phyloP scores from a whole-genome alignment of 2,329 filamentous ascomycete genomes.

The Aspergillus sp. region DNA sequence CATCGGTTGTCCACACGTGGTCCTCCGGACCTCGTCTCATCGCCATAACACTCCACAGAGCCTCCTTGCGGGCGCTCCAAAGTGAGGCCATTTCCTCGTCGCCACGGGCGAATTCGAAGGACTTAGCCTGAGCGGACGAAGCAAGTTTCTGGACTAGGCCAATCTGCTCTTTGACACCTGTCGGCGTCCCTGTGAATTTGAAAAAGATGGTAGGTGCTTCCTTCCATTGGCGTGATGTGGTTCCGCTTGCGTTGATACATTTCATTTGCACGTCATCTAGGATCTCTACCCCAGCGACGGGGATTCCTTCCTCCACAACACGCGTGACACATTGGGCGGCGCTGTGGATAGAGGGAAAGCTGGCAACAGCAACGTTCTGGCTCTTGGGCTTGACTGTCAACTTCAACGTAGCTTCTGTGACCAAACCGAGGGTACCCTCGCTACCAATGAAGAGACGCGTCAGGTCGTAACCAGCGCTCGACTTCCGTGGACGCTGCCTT shows the following conservation, averaged over 20 bases:
- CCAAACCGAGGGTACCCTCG: conserved; percentile 86
- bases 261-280: conserved; percentile 89
- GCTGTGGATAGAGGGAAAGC: conserved; percentile 63
- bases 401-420: conserved; percentile 88
- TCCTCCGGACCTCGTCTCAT: conserved; percentile 60
- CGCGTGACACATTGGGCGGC: conserved; percentile 77
- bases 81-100: conserved; percentile 66
- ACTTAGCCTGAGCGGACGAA: conserved; percentile 53
- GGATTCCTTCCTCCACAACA: conserved; percentile 78
- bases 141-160: conserved; percentile 60
- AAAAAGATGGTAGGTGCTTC: conserved; percentile 72
- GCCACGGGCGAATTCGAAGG: conserved; percentile 67
- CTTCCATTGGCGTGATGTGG: conserved; percentile 58
- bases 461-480: conserved; percentile 86
- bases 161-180: conserved; percentile 64
- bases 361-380: conserved; percentile 76
- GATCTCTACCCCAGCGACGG: conserved; percentile 88
- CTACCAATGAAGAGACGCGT: conserved; percentile 87
- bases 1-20: conserved; percentile 76
- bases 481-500: conserved; percentile 82
- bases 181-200: conserved; percentile 69
- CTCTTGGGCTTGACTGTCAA: conserved; percentile 77
- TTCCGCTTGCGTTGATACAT: conserved; percentile 59
- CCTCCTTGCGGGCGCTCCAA: conserved; percentile 75
- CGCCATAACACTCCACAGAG: conserved; percentile 70